Percentiles rank a stretch among this genome's conserved stretches.
Conservation (phyloP, 805 yeast species). For the Cyberlindnera mycetangii region DNA sequence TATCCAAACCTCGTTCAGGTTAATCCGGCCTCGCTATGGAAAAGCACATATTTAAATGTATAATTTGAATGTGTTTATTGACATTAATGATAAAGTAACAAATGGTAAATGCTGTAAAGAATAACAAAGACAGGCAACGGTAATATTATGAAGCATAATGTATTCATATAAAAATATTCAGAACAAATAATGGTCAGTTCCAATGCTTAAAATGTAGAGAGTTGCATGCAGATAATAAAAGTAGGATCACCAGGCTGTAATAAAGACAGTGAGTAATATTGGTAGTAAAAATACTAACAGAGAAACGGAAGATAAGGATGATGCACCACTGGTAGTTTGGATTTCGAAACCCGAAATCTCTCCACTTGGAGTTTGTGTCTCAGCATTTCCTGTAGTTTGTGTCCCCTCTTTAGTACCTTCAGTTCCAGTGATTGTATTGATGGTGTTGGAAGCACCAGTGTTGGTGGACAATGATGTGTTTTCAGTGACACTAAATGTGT, state of each 20-base stretch:
- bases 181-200: too few species aligned
- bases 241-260: conserved; percentile 8
- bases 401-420: background rate
- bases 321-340: conserved; percentile 11
- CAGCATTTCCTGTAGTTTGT: background rate
- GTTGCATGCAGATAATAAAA: too few species aligned
- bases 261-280: conserved; percentile 1
- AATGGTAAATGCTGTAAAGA: too few species aligned
- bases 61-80: too few species aligned
- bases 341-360: conserved; percentile 7
- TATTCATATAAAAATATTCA: too few species aligned
- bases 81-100: too few species aligned
- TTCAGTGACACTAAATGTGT: conserved; percentile 11
- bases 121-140: too few species aligned
- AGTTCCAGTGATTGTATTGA: conserved; percentile 6
- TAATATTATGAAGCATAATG: too few species aligned
- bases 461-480: conserved; percentile 5
- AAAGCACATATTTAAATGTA: too few species aligned
- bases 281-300: conserved; percentile 6
- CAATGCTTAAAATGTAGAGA: too few species aligned
- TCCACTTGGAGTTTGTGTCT: background rate
- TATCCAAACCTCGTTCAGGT: too few species aligned
- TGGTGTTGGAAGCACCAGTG: conserved; percentile 12
- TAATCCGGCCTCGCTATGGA: too few species aligned
- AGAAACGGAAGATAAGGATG: conserved; percentile 5